Evolutionary conservation across 106 monocot species (phyloP).

Genomic region (Agapanthus africanus): DNA sequence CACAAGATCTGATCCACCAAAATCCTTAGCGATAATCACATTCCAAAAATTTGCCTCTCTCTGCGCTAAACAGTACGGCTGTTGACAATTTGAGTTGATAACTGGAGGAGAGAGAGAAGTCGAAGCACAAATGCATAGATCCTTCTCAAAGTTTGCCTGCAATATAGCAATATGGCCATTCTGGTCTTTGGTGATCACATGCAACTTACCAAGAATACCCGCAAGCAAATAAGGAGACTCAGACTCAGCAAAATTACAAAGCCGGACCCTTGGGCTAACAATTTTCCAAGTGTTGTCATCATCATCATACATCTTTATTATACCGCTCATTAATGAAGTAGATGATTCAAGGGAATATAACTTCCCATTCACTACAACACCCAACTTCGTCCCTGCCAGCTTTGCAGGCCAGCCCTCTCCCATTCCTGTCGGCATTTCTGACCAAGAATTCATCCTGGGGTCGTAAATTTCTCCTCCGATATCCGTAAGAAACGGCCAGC

Average conservation of each 20-base stretch:
- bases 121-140: not conserved
- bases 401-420: constrained; percentile 94
- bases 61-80: not conserved
- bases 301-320: constrained; percentile 71
- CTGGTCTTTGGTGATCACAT: constrained; percentile 73
- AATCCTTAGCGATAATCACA: constrained; percentile 41
- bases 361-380: constrained; percentile 65
- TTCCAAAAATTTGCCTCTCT: constrained; percentile 40
- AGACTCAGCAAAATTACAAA: constrained; percentile 52
- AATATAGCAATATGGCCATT: constrained; percentile 34
- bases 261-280: constrained; percentile 42
- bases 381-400: constrained; percentile 79
- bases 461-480: constrained; percentile 89
- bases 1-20: constrained; percentile 60
- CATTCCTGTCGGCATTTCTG: constrained; percentile 85
- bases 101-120: constrained; percentile 1
- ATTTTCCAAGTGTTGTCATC: constrained; percentile 66
- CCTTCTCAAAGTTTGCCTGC: constrained; percentile 34
- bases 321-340: constrained; percentile 44
- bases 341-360: constrained; percentile 78
- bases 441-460: constrained; percentile 54
- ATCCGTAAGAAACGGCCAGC: constrained; percentile 81
- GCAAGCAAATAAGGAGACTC: constrained; percentile 85
- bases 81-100: constrained; percentile 12
- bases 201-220: constrained; percentile 63